Evolutionary conservation across 2,329 filamentous ascomycete genomes (phyloP), one percentile per base, ranked within the genome.

Genomic region (Colletotrichum lentis): DNA sequence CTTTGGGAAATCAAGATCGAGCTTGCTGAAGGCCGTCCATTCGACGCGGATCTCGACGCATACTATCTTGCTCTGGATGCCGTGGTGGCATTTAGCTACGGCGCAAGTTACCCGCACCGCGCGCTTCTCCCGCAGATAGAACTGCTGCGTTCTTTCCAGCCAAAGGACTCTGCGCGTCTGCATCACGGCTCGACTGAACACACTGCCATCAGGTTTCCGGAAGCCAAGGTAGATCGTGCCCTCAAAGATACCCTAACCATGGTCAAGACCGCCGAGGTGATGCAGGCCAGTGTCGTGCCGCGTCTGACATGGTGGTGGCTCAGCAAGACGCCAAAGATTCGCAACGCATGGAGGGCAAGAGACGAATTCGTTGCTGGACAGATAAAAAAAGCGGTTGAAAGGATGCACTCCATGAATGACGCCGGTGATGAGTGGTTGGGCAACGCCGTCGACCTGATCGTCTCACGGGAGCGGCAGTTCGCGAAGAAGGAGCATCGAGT

Each of bases 1-100:
- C 37, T 81, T 18, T 80, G 77, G 76, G 62, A 73, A 31, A 39
- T 73, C 53, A 81, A 80, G 62, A 67, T 56, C 20, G 57, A 69
- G 1, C n/a, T 75, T 2, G 76, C 75, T 20, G 39, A 73, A 7
- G 77, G 76, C 11, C 69, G 71, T 0, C 76, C 76, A 1, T 79
- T 77, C 50, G 50, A 50, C 1, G 76, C 74, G 0, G 70, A 73
- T 55, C 55, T 73, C 3, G 73, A 74, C 43, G 74, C 80, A 31
- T 73, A 72, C 8, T 72, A 74, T 44, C 68, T 67, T 16, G 74
- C 74, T 1, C 61, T 79, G 3, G 77, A 79, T 67, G 65, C 71
- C 47, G 75, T 79, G 12, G 14, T 52, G 27, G 49, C 49, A 3
- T 52, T 52, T 20, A 31, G 14, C 16, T 52, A 18, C 27, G 49